phyloP scores from a whole-genome alignment of 176 grass and related monocot genomes.

The Secale cereale region DNA sequence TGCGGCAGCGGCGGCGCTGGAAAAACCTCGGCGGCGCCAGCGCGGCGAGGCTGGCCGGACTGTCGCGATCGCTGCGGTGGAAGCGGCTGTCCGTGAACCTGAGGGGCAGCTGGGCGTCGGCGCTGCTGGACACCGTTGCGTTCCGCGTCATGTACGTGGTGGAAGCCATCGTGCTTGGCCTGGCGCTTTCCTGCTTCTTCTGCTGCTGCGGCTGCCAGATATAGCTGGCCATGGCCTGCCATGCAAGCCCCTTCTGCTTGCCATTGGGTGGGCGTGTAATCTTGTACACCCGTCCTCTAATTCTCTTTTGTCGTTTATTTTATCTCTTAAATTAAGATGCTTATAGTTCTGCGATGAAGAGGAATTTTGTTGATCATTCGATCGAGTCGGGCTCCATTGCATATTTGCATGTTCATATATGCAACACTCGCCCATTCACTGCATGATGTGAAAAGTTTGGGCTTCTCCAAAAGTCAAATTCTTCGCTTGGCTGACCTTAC shows the following conservation, averaged over 20 bases:
- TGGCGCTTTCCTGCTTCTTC: conserved; percentile 83
- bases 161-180: conserved; percentile 78
- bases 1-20: background rate
- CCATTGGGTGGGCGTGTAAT: background rate
- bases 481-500: too few species aligned
- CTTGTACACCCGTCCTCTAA: background rate
- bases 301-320: background rate
- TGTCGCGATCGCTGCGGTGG: conserved; percentile 27
- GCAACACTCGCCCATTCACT: too few species aligned
- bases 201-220: conserved; percentile 89
- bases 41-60: conserved; percentile 25
- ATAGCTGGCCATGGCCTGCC: background rate
- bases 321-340: background rate
- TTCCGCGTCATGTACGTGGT: conserved; percentile 72
- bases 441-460: too few species aligned
- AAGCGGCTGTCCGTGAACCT: conserved; percentile 25
- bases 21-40: background rate
- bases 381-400: too few species aligned
- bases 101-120: conserved; percentile 24
- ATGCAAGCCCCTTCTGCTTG: background rate
- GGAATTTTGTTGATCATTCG: too few species aligned
- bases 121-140: conserved; percentile 50
- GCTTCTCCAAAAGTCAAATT: too few species aligned
- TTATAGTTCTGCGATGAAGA: too few species aligned
- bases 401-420: too few species aligned